Percentiles rank a stretch among this genome's conserved stretches.
phyloP scores from a whole-genome alignment of 1,139 yeast genomes.

The Blastobotrys malaysiensis region DNA sequence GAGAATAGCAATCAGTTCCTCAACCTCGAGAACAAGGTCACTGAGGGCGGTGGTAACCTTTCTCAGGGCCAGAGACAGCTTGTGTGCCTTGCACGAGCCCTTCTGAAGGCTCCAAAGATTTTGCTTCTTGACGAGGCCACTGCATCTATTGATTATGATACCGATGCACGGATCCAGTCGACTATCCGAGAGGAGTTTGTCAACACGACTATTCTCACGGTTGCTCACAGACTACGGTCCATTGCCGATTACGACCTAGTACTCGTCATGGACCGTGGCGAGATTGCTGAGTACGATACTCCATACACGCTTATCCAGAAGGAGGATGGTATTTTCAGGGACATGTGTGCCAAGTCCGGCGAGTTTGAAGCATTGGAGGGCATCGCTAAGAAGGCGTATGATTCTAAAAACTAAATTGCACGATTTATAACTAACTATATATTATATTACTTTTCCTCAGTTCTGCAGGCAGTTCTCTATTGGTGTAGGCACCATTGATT shows the following conservation, averaged over 20 bases:
- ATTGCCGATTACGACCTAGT: conserved; percentile 92
- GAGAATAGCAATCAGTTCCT: conserved; percentile 79
- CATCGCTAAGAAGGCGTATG: conserved; percentile 55
- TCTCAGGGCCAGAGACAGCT: conserved; percentile 97
- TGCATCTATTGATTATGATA: conserved; percentile 88
- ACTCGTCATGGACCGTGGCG: conserved; percentile 91
- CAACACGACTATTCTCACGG: conserved; percentile 78
- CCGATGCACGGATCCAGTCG: conserved; percentile 84
- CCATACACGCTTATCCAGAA: conserved; percentile 69
- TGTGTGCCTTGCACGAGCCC: conserved; percentile 85
- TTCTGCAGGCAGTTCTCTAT: no score
- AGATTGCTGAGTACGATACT: conserved; percentile 82
- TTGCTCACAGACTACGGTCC: conserved; percentile 92
- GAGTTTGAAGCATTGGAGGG: conserved; percentile 72
- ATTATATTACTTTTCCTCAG: not conserved
- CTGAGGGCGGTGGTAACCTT: conserved; percentile 86
- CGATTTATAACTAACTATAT: not conserved
- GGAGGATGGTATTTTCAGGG: conserved; percentile 61
- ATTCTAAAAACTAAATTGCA: not conserved
- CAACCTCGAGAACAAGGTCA: conserved; percentile 56
- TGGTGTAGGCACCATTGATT: no score
- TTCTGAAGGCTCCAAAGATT: conserved; percentile 78
- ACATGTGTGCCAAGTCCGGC: conserved; percentile 91
- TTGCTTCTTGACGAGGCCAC: conserved; percentile 92
- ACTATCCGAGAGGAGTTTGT: conserved; percentile 86